Base-by-base conservation (phyloP, 2,329 filamentous ascomycete species). In the Fusarium transvaalense region DNA sequence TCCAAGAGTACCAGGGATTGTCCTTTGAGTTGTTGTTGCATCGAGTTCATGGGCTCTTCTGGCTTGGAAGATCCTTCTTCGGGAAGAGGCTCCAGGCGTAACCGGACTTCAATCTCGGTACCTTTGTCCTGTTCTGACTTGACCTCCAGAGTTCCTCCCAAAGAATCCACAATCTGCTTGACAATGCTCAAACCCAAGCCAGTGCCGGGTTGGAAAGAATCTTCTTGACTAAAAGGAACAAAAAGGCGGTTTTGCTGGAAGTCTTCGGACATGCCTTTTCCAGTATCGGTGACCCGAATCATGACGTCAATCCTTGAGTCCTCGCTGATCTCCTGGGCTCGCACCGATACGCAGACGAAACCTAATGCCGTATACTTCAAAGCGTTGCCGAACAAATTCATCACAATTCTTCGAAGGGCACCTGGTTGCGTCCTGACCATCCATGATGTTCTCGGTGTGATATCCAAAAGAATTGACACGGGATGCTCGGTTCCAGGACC, bases 131-230 rank as follows among this genome's bases (percentile, higher is more conserved):
- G 78, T 54, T 85, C 81, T 50, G 83, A 88, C 32, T 81, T 81
- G 34, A 91, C 82, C 10, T 86, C 82, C 42, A 92, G 87, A 9
- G 80, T 82, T 1, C 89, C 89, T 29, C 84, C 83, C 1, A 92
- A 78, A 27, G 87, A 84, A 46, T 85, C 83, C 17, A 91, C 84
- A 35, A 91, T 86, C 53, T 82, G 81, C 38, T 83, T 83, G 25
- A 92, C 89, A 14, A 92, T 89, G 17, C 86, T 88, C 38, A 91
- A 76, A 0, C 89, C 89, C 0, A 91, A 78, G 0, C 89, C 89
- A 1, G 87, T 87, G 1, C 89, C 89, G 7, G 84, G 83, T 3
- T 86, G 83, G 19, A 92, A 77, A 0, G 82, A 81, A 57, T 90
- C 85, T 71, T 91, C 89, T 67, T 91, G 89, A 0, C 83, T 79